phyloP scores from a whole-genome alignment of 768 basidiomycete genomes.

The Podaxis rugospora region DNA sequence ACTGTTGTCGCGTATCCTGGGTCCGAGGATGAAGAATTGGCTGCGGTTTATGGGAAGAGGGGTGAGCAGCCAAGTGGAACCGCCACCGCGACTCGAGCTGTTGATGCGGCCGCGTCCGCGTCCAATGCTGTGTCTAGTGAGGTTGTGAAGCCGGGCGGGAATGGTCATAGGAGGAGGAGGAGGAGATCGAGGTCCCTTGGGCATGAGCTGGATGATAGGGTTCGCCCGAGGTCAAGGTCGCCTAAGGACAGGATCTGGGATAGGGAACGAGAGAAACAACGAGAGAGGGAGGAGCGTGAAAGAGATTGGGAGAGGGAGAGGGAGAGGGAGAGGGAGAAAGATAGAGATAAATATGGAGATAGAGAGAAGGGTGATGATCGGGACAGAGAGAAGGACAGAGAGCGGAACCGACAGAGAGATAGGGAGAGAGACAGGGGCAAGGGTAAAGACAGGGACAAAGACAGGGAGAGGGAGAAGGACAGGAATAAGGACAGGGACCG shows the following conservation, averaged over 20 bases:
- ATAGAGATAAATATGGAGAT: background rate
- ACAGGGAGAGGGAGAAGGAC: conserved; percentile 1
- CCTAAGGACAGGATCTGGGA: background rate
- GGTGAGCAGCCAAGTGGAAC: background rate
- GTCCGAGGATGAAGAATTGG: background rate
- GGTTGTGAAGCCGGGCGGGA: background rate
- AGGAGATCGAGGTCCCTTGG: conserved; percentile 4
- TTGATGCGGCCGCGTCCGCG: background rate
- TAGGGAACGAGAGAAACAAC: background rate
- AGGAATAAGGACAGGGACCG: conserved; percentile 11
- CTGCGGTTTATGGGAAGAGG: background rate
- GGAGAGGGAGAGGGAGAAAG: background rate
- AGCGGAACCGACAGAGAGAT: conserved; percentile 5
- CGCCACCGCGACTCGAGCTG: too few species aligned
- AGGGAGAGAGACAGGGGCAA: conserved; percentile 9
- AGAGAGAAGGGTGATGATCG: background rate
- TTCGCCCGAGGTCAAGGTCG: background rate
- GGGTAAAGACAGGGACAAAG: conserved; percentile 6
- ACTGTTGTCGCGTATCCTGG: conserved; percentile 6
- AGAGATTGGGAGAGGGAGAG: background rate
- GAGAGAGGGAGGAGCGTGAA: background rate
- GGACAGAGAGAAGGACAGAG: background rate
- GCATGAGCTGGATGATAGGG: background rate
- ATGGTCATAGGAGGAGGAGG: background rate
- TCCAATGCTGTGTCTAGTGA: background rate